Percentiles rank a stretch among this genome's conserved stretches.
Evolutionary conservation across 1,139 yeast species (phyloP).

Genomic region (Suhomyces kunorum): DNA sequence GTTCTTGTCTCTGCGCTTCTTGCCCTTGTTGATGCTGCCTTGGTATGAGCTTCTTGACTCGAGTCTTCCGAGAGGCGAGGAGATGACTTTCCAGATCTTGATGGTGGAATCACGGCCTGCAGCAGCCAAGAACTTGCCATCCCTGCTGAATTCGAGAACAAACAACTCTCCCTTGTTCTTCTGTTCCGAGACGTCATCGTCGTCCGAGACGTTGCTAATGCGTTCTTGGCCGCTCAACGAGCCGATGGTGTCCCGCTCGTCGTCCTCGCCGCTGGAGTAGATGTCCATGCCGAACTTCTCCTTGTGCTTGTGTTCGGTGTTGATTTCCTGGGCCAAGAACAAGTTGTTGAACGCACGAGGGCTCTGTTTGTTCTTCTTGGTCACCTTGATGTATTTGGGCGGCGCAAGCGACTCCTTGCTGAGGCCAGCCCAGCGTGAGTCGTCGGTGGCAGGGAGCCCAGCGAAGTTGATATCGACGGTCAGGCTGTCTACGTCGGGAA

Average conservation of each 20-base stretch:
- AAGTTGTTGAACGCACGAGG: conserved; percentile 53
- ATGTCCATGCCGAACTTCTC: background rate
- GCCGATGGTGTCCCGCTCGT: conserved; percentile 2
- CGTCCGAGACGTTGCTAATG: conserved; percentile 2
- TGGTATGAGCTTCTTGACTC: conserved; percentile 30
- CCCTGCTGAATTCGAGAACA: conserved; percentile 70
- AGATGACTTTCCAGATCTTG: conserved; percentile 76
- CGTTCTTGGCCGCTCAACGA: background rate
- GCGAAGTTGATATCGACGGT: conserved; percentile 4
- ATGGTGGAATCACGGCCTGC: conserved; percentile 76
- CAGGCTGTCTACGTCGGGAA: conserved; percentile 7
- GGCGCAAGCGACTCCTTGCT: conserved; percentile 42
- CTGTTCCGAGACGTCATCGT: conserved; percentile 13
- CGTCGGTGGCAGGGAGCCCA: conserved; percentile 13
- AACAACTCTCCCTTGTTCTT: conserved; percentile 53
- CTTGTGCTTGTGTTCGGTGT: conserved; percentile 17
- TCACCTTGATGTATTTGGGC: conserved; percentile 57
- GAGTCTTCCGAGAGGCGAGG: conserved; percentile 64
- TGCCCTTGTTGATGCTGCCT: conserved; percentile 13
- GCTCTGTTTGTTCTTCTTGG: conserved; percentile 46
- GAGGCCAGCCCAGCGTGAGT: conserved; percentile 35
- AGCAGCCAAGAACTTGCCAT: conserved; percentile 80
- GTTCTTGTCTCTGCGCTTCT: conserved; percentile 11
- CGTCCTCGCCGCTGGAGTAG: conserved; percentile 9
- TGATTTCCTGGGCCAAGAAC: conserved; percentile 80